Evolutionary conservation across 768 basidiomycete species (phyloP).

Genomic region (Leccinellum luteum): DNA sequence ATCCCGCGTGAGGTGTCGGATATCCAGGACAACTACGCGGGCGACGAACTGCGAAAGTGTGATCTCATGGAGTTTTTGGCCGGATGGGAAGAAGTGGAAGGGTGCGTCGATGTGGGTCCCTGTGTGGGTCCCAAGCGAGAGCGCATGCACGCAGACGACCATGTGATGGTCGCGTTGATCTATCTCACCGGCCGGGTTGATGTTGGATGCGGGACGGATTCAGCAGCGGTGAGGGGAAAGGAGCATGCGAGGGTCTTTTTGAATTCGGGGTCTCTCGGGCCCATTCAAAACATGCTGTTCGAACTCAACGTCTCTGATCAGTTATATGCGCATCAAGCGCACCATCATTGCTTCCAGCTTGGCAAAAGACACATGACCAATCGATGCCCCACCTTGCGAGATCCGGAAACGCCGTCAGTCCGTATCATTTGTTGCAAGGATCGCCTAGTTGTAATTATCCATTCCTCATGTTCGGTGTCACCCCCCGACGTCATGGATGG

Average conservation of each 20-base stretch:
- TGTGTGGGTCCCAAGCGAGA: constrained; percentile 65
- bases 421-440: too few species aligned
- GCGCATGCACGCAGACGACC: constrained; percentile 27
- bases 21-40: constrained; percentile 54
- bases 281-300: too few species aligned
- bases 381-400: too few species aligned
- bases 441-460: too few species aligned
- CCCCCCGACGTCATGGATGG: too few species aligned
- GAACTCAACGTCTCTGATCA: too few species aligned
- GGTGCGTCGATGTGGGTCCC: constrained; percentile 83
- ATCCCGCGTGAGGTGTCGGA: constrained; percentile 39
- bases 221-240: constrained; percentile 5
- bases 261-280: constrained; percentile 28
- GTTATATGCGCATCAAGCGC: too few species aligned
- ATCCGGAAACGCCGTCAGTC: too few species aligned
- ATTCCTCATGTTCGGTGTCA: too few species aligned
- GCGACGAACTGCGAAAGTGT: constrained; percentile 53
- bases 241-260: constrained; percentile 21
- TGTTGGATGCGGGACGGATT: neutral
- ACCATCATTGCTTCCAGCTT: too few species aligned
- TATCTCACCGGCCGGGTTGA: constrained; percentile 14
- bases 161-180: constrained; percentile 1
- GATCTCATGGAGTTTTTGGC: constrained; percentile 56
- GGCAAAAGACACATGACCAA: too few species aligned
- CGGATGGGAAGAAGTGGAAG: constrained; percentile 62